Base-by-base conservation (phyloP, 108 stramenopile genomes). In the Nannochloropsis gaditana region DNA sequence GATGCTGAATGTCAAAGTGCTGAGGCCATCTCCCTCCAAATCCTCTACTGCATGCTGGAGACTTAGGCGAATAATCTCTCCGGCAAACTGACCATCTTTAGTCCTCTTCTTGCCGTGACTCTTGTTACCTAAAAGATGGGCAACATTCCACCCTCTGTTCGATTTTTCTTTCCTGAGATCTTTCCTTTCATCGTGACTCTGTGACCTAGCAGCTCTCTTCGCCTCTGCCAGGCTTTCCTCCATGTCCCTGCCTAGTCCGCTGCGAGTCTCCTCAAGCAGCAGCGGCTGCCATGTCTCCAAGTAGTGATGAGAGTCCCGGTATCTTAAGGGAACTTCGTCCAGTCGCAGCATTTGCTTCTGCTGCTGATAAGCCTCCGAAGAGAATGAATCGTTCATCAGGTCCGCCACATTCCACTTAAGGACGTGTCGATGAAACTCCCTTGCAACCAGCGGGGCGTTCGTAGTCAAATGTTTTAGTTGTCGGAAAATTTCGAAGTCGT, bases 401-500 rank as follows among this genome's bases (percentile, higher is more conserved):
- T 73, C 59, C 15, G 3, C 2, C 59, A 73, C 3, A 73, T 73
- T 73, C 59, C 59, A 73, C 59, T n/a, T 73, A 4, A 73, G 19
- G 6, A 73, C n/a, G n/a, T 73, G 59, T n/a, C 19, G n/a, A n/a
- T 73, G 59, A 73, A 73, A 73, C n/a, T 73, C 59, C 59, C 59
- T 15, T n/a, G 59, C 8, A n/a, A 73, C 59, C n/a, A n/a, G 19
- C 15, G 59, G 59, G 6, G 59, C 59, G n/a, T 73, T 73, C 3
- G 19, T 73, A 8, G 59, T 8, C 59, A 73, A 15, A 73, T 73
- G 19, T 73, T 73, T 73, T n/a, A 73, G n/a, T n/a, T 73, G 59
- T 6, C 59, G 15, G 59, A 73, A 73, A 73, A 73, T 73, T n/a
- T n/a, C n/a, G n/a, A 73, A 73, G n/a, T 73, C 59, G 6, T 73